A percentile compares a stretch with the other conserved stretches of the same genome.
Conservation (phyloP, 768 basidiomycete species). For the Leccinum obscurum region DNA sequence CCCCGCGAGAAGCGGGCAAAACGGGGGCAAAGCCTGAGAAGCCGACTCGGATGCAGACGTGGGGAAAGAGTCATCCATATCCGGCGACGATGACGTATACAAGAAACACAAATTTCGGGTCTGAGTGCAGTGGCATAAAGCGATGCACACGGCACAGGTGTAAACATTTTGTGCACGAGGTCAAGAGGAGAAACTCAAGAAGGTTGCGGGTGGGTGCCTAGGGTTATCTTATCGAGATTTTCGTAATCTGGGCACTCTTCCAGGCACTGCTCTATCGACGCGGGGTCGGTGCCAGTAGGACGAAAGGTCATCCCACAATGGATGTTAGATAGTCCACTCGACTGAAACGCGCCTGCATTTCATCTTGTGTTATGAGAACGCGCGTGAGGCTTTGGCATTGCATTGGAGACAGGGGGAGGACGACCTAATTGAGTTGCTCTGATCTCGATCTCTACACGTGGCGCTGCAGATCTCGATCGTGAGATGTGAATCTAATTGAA, state of each 20-base stretch:
- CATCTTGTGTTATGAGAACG: neutral
- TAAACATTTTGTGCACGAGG: neutral
- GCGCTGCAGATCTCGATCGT: constrained; percentile 31
- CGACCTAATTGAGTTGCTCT: constrained; percentile 1
- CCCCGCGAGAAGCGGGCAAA: constrained; percentile 1
- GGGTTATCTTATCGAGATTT: constrained; percentile 1
- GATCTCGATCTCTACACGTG: constrained; percentile 36
- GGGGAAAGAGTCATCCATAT: constrained; percentile 4
- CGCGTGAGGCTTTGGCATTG: neutral
- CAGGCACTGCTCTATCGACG: neutral
- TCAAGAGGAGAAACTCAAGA: neutral
- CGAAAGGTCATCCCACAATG: neutral
- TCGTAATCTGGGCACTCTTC: neutral
- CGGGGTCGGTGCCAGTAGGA: neutral
- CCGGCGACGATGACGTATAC: constrained; percentile 9
- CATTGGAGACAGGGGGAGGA: neutral
- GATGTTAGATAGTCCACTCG: neutral
- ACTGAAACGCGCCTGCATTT: neutral
- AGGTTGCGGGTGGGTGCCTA: neutral
- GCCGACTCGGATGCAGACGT: neutral
- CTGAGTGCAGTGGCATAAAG: neutral
- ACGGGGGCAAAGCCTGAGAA: neutral
- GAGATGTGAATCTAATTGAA: constrained; percentile 36
- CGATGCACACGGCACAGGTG: neutral
- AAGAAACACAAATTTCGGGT: neutral